These are phyloP conservation scores for Isatis tinctoria DNA, from an alignment of 345 rosid genomes.

Conservation along the genomic window DNA sequence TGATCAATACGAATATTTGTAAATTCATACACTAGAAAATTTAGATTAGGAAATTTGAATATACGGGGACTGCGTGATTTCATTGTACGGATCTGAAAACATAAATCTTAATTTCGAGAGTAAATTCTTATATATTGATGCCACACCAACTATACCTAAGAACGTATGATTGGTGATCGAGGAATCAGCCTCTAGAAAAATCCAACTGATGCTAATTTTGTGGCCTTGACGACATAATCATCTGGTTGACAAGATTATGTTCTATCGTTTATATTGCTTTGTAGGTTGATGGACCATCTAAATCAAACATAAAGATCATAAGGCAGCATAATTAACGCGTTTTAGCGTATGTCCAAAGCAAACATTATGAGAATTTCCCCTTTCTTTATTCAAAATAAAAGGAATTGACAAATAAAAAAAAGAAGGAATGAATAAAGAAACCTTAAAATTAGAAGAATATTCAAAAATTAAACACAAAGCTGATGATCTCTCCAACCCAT, in stretches of 20 bases:
- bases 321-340: not conserved
- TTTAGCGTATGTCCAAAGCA: not conserved
- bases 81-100: not conserved
- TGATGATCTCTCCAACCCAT: not conserved
- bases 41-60: not conserved
- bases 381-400: not conserved
- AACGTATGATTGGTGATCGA: slow-evolving; percentile 1
- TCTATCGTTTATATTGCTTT: not conserved
- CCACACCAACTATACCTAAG: not conserved
- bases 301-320: slow-evolving; percentile 4
- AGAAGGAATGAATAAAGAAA: not conserved
- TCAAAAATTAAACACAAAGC: slow-evolving; percentile 21
- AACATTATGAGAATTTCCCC: not conserved
- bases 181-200: not conserved
- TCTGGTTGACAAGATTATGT: not conserved
- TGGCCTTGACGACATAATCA: slow-evolving; percentile 5
- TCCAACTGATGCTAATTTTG: not conserved
- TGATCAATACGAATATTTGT: not conserved
- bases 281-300: slow-evolving; percentile 19
- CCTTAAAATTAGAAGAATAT: slow-evolving; percentile 12
- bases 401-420: not conserved
- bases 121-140: not conserved
- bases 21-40: not conserved
- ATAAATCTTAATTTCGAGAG: not conserved
- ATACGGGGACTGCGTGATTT: not conserved